Base-by-base conservation (phyloP, 2,329 filamentous ascomycete genomes). In the Cytospora piceae region DNA sequence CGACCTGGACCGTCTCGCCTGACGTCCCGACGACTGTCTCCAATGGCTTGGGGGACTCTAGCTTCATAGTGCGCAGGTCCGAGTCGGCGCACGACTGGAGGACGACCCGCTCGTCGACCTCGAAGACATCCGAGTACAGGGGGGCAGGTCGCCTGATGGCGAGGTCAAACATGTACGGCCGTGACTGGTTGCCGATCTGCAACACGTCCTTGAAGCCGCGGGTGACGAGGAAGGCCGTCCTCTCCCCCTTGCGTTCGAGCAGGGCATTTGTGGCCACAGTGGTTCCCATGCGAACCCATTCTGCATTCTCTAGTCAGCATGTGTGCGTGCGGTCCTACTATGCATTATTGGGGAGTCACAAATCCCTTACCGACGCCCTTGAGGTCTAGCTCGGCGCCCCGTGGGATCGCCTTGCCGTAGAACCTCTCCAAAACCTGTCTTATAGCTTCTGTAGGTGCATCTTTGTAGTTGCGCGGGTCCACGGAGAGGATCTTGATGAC, bases 251-350 rank as follows among this genome's bases (percentile, higher is more conserved):
- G 32, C 87, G 76, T 72, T 90, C 87, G 3, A 90, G 76, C 54
- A 90, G 74, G 2, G 87, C 87, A 75, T 90, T 90, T 1, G 88
- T 90, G 2, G 88, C 87, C 6, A 90, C 87, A 0, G 87, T 90
- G 2, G 88, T 90, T 20, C 88, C 87, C 87, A 90, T 90, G 27
- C 88, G 84, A 73, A 67, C 58, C 51, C 59, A 65, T 57, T 55
- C 57, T 65, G 31, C 1, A 49, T 4, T 34, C 0, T 14, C 2
- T 34, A 54, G 34, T 58, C n/a, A 58, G 27, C n/a, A 17, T 39
- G 15, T n/a, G 52, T 31, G 52, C 52, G 52, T 31, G 52, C 52
- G 15, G 15, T n/a, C 4, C 11, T n/a, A 54, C 32, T 17, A 27
- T 32, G 52, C 15, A 15, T 20, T 20, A 15, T 2, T 58, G 15